Conservation (phyloP, 2,329 filamentous ascomycete genomes). For the Aspergillus aculeatinus region DNA sequence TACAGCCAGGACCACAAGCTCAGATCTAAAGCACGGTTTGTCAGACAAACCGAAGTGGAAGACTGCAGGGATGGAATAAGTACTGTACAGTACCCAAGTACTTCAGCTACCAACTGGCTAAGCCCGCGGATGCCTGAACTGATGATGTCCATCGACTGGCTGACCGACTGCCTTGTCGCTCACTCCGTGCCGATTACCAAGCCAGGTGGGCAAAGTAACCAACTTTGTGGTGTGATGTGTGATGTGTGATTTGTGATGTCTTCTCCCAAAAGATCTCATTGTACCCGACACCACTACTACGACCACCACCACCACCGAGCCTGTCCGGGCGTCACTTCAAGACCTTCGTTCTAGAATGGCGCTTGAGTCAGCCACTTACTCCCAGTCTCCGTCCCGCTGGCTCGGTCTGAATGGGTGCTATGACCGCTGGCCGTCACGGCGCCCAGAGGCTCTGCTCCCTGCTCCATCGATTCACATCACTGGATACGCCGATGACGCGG, state of each 20-base stretch:
- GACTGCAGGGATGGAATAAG: not conserved
- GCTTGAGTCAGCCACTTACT: not conserved
- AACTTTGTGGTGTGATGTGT: not conserved
- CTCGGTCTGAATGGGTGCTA: constrained; percentile 6
- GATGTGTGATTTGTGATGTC: too few species aligned
- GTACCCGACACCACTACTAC: not conserved
- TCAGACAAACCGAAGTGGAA: not conserved
- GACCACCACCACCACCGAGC: not conserved
- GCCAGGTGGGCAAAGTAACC: not conserved
- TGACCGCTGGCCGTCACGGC: not conserved
- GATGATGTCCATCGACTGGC: not conserved
- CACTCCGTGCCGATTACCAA: not conserved
- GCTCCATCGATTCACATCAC: not conserved
- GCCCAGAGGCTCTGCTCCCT: not conserved
- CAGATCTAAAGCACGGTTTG: not conserved
- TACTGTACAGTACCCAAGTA: not conserved
- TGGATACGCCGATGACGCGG: constrained; percentile 1
- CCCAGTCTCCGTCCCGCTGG: not conserved
- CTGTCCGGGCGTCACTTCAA: not conserved
- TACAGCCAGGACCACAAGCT: not conserved
- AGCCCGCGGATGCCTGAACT: not conserved
- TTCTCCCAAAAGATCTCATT: not conserved
- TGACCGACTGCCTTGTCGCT: not conserved
- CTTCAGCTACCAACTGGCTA: constrained; percentile 1
- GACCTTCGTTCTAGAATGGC: not conserved